Base-by-base conservation (phyloP, 2,329 filamentous ascomycete species). In the Aspergillus alliaceus region DNA sequence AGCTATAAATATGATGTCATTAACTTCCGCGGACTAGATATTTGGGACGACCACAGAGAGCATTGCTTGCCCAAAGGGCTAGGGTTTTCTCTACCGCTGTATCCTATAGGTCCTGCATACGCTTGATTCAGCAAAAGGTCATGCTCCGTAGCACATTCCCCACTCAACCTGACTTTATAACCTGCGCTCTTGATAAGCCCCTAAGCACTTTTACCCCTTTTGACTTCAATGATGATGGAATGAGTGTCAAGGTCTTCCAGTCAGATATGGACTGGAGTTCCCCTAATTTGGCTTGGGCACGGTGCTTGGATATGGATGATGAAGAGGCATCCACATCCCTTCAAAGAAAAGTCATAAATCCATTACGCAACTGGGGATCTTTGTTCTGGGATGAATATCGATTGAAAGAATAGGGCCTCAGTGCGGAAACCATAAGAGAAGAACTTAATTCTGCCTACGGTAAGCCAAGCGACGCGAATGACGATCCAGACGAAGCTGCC, bases 181-280 rank as follows among this genome's bases (percentile, higher is more conserved):
- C 3, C 18, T 22, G 4, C 20, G 20, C 39, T 42, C 12, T 42
- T 5, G 18, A 42, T 14, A 42, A 0, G 3, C 1, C 15, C 39
- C 14, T 35, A 2, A n/a, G 6, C 1, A 0, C 0, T 14, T 15
- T 6, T 35, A 35, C n/a, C n/a, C 2, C 3, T 1, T 3, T 8
- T 6, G 32, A 35, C 32, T 35, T 35, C 32, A n/a, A 7, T 35
- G 32, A 35, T 35, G 32, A 35, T 3, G 15, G 32, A 6, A n/a
- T n/a, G 18, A 3, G 15, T 20, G 39, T 15, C 18, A 24, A 9
- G 39, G 15, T 7, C 39, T 42, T 42, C 22, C 9, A 20, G 12
- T 42, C 39, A 20, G 39, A 42, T 1, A 9, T 18, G 18, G 39
- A 42, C 39, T 42, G 9, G 39, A 42, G 22, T 24, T 18, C 15